Conservation (phyloP, 164 flowering plant genomes). For the Litsea cubeba region DNA sequence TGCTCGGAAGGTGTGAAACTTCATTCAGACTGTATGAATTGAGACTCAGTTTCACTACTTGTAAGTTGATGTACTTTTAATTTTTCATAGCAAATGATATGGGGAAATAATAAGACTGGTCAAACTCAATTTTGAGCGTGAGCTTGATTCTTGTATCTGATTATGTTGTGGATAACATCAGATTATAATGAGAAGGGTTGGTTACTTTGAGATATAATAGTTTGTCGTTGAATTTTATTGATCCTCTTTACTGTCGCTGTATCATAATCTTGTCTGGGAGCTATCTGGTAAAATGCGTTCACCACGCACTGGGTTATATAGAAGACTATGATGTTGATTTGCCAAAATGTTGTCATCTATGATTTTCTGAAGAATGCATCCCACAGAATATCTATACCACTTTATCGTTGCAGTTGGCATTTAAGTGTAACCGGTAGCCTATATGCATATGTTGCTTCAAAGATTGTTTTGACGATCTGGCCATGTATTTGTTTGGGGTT, state of each 20-base stretch:
- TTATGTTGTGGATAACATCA: background rate
- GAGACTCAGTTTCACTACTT: background rate
- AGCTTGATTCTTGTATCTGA: background rate
- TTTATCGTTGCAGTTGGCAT: no score
- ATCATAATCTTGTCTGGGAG: background rate
- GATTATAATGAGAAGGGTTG: background rate
- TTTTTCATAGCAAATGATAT: background rate
- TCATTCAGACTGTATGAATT: background rate
- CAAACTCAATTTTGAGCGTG: constrained; percentile 7
- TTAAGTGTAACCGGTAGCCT: no score
- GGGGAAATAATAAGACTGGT: background rate
- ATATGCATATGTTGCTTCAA: no score
- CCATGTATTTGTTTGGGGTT: no score
- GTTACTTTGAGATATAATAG: background rate
- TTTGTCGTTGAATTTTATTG: background rate
- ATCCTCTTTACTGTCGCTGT: background rate
- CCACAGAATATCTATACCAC: no score
- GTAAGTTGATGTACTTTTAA: background rate
- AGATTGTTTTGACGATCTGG: no score
- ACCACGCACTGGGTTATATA: background rate
- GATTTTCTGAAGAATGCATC: no score
- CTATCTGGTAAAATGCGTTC: background rate
- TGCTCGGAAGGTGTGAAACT: constrained; percentile 72
- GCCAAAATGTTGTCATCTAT: no score
- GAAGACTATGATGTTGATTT: background rate